phyloP scores from a whole-genome alignment of 2,329 filamentous ascomycete genomes.

The Zelopaecilomyces penicillatus region DNA sequence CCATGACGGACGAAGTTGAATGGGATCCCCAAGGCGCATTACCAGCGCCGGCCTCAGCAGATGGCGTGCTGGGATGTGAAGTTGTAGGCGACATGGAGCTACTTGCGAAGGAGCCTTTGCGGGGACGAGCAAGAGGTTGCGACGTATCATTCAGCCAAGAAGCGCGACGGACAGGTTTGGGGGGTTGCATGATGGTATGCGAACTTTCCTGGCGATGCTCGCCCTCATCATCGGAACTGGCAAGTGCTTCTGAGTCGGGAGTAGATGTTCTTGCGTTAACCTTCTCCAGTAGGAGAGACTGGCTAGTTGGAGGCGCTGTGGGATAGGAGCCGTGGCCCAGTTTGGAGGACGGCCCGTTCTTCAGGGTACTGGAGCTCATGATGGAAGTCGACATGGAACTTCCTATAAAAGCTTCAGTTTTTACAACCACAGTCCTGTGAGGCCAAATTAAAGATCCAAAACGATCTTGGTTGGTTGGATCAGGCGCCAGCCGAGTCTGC shows the following conservation, averaged over 20 bases:
- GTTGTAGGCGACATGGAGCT: conserved; percentile 69
- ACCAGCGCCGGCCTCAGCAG: conserved; percentile 49
- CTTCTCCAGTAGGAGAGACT: conserved; percentile 65
- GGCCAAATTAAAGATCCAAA: too few relatives aligned
- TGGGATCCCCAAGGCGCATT: conserved; percentile 44
- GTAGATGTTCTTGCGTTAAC: conserved; percentile 73
- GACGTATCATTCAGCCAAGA: conserved; percentile 84
- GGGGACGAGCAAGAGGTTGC: conserved; percentile 51
- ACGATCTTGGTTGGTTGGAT: too few relatives aligned
- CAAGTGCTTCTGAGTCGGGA: conserved; percentile 87
- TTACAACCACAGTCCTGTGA: too few relatives aligned
- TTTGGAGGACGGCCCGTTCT: conserved; percentile 43
- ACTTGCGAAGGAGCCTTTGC: conserved; percentile 70
- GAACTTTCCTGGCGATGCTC: conserved; percentile 54
- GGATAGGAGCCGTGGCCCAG: conserved; percentile 38
- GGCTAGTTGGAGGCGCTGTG: conserved; percentile 45
- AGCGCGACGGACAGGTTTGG: conserved; percentile 60
- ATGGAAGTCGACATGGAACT: conserved; percentile 11
- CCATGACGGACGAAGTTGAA: conserved; percentile 36
- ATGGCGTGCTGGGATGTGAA: conserved; percentile 74
- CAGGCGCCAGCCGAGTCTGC: too few relatives aligned
- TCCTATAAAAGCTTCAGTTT: too few relatives aligned
- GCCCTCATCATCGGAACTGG: conserved; percentile 87
- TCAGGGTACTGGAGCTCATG: conserved; percentile 46
- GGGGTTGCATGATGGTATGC: conserved; percentile 39